Evolutionary conservation across 495 filamentous ascomycete genomes (phyloP).

Genomic region (Chaetomidium leptoderma): DNA sequence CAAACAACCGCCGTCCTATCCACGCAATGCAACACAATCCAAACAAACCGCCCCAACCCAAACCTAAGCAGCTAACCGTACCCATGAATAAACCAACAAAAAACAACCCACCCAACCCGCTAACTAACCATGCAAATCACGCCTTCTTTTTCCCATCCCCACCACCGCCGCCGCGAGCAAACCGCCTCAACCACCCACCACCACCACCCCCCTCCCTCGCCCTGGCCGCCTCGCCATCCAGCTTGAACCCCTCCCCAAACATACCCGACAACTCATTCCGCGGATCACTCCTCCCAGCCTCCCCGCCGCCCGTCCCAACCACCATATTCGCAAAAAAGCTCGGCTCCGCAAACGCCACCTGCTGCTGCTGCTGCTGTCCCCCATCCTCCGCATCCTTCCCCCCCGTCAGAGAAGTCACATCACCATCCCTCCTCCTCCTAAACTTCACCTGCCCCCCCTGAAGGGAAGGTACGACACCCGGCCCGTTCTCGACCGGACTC

Average conservation of each 20-base stretch:
- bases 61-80: not conserved
- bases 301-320: not conserved
- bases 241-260: conserved; percentile 17
- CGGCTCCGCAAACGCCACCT: conserved; percentile 19
- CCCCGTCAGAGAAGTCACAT: not conserved
- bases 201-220: not conserved
- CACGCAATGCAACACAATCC: conserved; percentile 10
- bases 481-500: conserved; percentile 30
- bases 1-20: not conserved
- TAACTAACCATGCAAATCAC: no score
- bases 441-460: not conserved
- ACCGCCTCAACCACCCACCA: conserved; percentile 12
- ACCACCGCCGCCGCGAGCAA: conserved; percentile 1
- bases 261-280: conserved; percentile 17
- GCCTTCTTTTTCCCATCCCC: not conserved
- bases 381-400: no score
- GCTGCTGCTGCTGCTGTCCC: not conserved
- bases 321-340: conserved; percentile 16
- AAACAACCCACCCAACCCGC: not conserved
- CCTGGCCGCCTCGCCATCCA: conserved; percentile 1
- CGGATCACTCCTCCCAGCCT: conserved; percentile 13
- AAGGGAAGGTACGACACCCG: not conserved
- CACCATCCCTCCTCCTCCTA: not conserved
- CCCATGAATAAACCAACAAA: not conserved
- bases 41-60: not conserved